phyloP scores from a whole-genome alignment of 2,329 filamentous ascomycete species.

The Fusarium stilboides region DNA sequence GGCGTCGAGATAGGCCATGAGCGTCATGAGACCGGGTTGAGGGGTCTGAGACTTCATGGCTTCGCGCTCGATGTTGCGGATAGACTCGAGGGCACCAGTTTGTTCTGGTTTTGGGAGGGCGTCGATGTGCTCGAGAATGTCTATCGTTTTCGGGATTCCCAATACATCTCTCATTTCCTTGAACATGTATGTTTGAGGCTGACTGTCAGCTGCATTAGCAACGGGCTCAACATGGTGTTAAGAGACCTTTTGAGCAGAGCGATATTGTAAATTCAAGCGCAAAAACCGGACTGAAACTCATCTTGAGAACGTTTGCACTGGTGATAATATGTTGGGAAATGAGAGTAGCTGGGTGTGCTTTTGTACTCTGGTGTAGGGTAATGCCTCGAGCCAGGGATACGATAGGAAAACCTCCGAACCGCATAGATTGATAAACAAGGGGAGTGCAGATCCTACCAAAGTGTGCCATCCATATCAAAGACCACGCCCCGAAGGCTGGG shows the following conservation, averaged over 20 bases:
- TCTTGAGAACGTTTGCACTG: not conserved
- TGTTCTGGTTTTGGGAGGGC: conserved; percentile 74
- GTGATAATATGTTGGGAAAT: not conserved
- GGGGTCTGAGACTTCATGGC: conserved; percentile 87
- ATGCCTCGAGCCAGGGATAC: not conserved
- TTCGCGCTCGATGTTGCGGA: conserved; percentile 83
- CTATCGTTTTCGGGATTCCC: conserved; percentile 77
- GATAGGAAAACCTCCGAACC: conserved; percentile 3
- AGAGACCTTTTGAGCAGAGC: not conserved
- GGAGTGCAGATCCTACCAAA: conserved; percentile 76
- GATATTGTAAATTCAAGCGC: not conserved
- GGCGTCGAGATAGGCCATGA: conserved; percentile 87
- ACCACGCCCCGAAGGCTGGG: conserved; percentile 74
- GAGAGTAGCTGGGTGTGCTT: not conserved
- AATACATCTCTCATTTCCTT: conserved; percentile 84
- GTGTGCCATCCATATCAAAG: conserved; percentile 95
- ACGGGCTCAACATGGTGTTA: not conserved
- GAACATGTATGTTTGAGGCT: conserved; percentile 98
- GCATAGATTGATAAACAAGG: conserved; percentile 6
- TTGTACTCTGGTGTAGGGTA: conserved; percentile 29
- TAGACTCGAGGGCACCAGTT: conserved; percentile 76
- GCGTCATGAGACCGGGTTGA: conserved; percentile 81
- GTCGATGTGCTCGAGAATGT: conserved; percentile 93
- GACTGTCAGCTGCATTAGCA: conserved; percentile 62
- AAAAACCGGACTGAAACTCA: not conserved